A percentile compares a stretch with the other conserved stretches of the same genome.
phyloP scores from a whole-genome alignment of 495 filamentous ascomycete species.

The Jackrogersella minutella region DNA sequence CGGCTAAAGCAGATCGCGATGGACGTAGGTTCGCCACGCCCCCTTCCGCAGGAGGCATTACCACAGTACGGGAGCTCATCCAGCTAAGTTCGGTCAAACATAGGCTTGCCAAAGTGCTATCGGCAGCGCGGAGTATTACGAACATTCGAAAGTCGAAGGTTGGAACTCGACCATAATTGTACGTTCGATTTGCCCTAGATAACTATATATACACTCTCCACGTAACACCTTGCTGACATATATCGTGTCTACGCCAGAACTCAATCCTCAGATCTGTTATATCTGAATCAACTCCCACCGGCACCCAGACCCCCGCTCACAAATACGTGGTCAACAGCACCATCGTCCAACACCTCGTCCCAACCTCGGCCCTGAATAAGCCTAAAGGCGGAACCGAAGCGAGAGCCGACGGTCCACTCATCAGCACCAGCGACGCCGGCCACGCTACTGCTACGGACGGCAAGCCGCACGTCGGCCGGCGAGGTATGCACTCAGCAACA shows the following conservation, averaged over 20 bases:
- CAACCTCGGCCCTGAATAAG: conserved; percentile 63
- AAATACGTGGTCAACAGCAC: conserved; percentile 97
- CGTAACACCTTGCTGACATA: conserved; percentile 8
- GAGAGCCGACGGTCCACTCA: conserved; percentile 44
- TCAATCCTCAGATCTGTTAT: conserved; percentile 85
- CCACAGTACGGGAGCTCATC: not conserved
- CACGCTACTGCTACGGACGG: conserved; percentile 57
- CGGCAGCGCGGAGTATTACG: conserved; percentile 74
- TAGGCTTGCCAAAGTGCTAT: conserved; percentile 87
- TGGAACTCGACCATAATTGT: conserved; percentile 97
- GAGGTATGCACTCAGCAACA: conserved; percentile 95
- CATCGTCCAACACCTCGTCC: conserved; percentile 88
- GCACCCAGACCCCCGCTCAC: conserved; percentile 62
- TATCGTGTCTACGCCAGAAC: conserved; percentile 64
- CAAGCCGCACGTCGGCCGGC: conserved; percentile 73
- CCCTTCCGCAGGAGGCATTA: conserved; percentile 11
- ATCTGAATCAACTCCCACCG: conserved; percentile 73
- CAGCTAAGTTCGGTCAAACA: conserved; percentile 37
- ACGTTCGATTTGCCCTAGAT: conserved; percentile 44
- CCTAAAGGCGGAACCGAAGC: conserved; percentile 51
- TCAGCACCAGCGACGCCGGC: conserved; percentile 52
- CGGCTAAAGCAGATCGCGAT: conserved; percentile 84
- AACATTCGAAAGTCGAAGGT: conserved; percentile 76
- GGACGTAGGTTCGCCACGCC: conserved; percentile 66
- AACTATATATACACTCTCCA: not conserved